Evolutionary conservation across 768 basidiomycete species (phyloP).

Genomic region (Boletus coccyginus): DNA sequence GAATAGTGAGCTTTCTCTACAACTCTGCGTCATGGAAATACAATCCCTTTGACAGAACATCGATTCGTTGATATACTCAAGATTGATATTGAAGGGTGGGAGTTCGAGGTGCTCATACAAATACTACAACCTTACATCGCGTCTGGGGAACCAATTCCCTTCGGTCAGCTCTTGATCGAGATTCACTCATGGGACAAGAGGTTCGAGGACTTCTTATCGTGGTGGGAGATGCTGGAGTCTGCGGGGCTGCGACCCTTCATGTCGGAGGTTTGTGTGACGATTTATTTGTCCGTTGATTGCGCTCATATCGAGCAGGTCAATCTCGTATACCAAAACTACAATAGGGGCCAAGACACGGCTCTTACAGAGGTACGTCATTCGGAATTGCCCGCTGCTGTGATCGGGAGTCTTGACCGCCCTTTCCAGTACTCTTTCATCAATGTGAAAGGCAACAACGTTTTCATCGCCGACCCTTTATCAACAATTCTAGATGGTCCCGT

Average conservation of each 20-base stretch:
- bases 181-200: slow-evolving; percentile 40
- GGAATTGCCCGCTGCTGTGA: background rate
- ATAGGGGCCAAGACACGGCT: slow-evolving; percentile 42
- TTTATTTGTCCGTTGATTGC: background rate
- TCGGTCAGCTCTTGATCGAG: slow-evolving; percentile 48
- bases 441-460: slow-evolving; percentile 46
- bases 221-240: slow-evolving; percentile 47
- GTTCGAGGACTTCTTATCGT: slow-evolving; percentile 36
- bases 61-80: slow-evolving; percentile 40
- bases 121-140: slow-evolving; percentile 38
- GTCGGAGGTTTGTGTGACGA: slow-evolving; percentile 35
- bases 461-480: slow-evolving; percentile 33
- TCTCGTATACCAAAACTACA: slow-evolving; percentile 58
- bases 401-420: slow-evolving; percentile 1
- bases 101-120: slow-evolving; percentile 42
- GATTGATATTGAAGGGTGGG: slow-evolving; percentile 49
- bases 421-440: slow-evolving; percentile 55
- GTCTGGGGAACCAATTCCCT: slow-evolving; percentile 39
- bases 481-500: slow-evolving; percentile 4
- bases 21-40: background rate
- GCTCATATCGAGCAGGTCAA: slow-evolving; percentile 43
- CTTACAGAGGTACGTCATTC: slow-evolving; percentile 44
- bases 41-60: slow-evolving; percentile 28
- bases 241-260: slow-evolving; percentile 48
- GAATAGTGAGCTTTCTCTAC: slow-evolving; percentile 34